A percentile compares a stretch with the other conserved stretches of the same genome.
Evolutionary conservation across 495 filamentous ascomycete species (phyloP).

Genomic region (Tuber umbilicatum): DNA sequence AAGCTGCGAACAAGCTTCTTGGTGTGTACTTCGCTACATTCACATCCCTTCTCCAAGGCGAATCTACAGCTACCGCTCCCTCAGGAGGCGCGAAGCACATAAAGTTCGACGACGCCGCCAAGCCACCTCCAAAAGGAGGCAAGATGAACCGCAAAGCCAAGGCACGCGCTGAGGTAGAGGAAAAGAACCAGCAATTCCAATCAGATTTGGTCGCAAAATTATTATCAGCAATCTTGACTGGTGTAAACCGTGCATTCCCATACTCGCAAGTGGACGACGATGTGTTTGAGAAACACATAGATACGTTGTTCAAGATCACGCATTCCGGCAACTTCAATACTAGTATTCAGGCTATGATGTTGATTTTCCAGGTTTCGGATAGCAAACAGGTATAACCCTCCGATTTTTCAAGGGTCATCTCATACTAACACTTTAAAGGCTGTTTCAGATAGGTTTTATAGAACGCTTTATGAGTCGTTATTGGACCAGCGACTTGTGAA

Average conservation of each 20-base stretch:
- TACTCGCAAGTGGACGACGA: constrained; percentile 72
- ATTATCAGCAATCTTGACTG: constrained; percentile 79
- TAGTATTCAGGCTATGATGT: constrained; percentile 87
- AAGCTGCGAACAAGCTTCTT: constrained; percentile 71
- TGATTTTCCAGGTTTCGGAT: constrained; percentile 84
- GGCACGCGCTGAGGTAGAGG: constrained; percentile 45
- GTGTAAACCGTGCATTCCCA: constrained; percentile 91
- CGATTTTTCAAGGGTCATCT: not conserved
- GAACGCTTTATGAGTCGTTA: constrained; percentile 89
- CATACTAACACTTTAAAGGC: constrained; percentile 33
- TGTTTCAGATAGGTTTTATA: constrained; percentile 81
- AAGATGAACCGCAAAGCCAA: constrained; percentile 41
- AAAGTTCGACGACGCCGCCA: constrained; percentile 34
- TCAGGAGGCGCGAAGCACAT: constrained; percentile 16
- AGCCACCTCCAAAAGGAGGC: constrained; percentile 23
- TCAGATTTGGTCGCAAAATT: constrained; percentile 80
- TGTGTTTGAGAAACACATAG: constrained; percentile 59
- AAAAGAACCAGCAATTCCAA: constrained; percentile 53
- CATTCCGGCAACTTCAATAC: constrained; percentile 99
- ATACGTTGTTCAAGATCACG: constrained; percentile 88
- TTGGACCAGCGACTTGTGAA: constrained; percentile 78
- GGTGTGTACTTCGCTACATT: constrained; percentile 88
- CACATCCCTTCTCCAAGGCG: constrained; percentile 63
- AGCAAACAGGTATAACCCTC: constrained; percentile 57
- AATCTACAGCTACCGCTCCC: not conserved